A percentile compares a stretch with the other conserved stretches of the same genome.
Conservation (phyloP, 2,329 filamentous ascomycete species). For the Nemania serpens region DNA sequence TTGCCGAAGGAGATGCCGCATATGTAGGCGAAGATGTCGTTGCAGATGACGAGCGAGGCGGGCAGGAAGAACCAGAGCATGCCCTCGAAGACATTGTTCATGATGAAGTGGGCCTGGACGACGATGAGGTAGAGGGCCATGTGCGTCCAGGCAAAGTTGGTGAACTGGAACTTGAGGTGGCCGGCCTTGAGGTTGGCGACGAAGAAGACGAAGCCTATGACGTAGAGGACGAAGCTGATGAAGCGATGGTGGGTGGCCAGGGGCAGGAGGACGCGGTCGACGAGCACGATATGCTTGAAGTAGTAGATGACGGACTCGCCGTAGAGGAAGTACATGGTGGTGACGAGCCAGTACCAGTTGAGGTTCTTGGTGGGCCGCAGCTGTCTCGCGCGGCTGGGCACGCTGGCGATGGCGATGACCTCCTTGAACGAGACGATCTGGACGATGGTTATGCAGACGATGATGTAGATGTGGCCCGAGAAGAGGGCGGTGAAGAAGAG, state of each 20-base stretch:
- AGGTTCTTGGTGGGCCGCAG: conserved; percentile 93
- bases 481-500: conserved; percentile 92
- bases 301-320: conserved; percentile 99
- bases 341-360: conserved; percentile 99
- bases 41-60: conserved; percentile 92
- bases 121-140: conserved; percentile 99
- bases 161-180: conserved; percentile 98
- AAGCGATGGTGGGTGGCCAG: conserved; percentile 97
- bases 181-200: conserved; percentile 92
- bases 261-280: conserved; percentile 89
- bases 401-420: conserved; percentile 96
- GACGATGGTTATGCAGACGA: conserved; percentile 87
- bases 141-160: conserved; percentile 98
- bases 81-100: conserved; percentile 99
- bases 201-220: conserved; percentile 98
- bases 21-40: conserved; percentile 98
- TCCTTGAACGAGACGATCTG: conserved; percentile 99
- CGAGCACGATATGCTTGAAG: conserved; percentile 97
- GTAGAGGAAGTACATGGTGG: conserved; percentile 99
- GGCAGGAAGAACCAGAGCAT: conserved; percentile 99
- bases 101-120: conserved; percentile 97
- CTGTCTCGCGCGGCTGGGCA: conserved; percentile 87
- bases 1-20: conserved; percentile 96
- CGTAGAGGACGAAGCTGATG: conserved; percentile 97
- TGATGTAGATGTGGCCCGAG: conserved; percentile 96